Conservation (phyloP, 257 asterid species). For the Solanum rostratum region DNA sequence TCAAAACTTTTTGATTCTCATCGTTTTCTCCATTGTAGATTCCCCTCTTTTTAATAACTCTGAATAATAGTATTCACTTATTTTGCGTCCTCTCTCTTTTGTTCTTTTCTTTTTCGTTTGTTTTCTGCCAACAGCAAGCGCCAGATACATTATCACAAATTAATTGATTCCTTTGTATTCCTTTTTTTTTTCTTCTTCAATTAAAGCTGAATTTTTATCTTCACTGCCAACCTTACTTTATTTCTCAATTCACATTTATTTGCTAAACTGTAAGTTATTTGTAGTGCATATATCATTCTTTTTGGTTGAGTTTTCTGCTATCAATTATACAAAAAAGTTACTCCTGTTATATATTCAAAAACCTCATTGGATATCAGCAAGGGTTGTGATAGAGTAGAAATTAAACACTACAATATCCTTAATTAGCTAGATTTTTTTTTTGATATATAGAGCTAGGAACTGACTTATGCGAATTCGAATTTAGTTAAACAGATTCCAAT, state of each 20-base stretch:
- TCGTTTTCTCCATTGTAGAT: neutral
- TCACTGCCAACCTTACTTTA: no score
- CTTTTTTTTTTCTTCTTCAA: no score
- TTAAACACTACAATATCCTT: no score
- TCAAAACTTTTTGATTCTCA: slow-evolving; percentile 7
- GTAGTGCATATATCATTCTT: neutral
- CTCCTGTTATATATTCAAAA: neutral
- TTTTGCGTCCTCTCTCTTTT: neutral
- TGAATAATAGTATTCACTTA: no score
- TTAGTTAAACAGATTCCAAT: neutral
- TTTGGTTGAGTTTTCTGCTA: neutral
- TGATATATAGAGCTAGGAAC: no score
- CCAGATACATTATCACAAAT: neutral
- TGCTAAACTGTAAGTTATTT: neutral
- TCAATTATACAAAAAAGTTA: neutral
- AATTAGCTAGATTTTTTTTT: neutral
- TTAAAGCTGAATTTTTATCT: no score
- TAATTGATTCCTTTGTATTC: neutral
- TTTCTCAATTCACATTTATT: neutral
- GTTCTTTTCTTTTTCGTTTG: neutral
- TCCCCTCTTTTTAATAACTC: neutral
- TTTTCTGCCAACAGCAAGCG: neutral
- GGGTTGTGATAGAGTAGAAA: no score
- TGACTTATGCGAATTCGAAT: no score
- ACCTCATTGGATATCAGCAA: neutral